Base-by-base conservation (phyloP, 306 rosid genomes). In the Amphicarpaea edgeworthii region DNA sequence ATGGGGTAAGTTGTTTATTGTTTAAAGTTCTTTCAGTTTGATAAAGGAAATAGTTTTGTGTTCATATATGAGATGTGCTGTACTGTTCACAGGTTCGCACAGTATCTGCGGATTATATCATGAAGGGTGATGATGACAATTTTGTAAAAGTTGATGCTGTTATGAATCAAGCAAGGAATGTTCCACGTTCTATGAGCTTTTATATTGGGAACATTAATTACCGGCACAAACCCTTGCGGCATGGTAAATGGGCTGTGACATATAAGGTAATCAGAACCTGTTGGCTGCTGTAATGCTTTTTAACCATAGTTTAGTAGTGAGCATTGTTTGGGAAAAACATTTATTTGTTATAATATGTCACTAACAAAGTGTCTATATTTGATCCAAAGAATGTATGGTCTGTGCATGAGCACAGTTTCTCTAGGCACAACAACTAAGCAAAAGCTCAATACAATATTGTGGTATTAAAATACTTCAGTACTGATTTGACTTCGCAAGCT, bases 101-200 rank as follows among this genome's bases (percentile, higher is more conserved):
- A 6, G 80, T 85, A 68, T 77, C 97, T 57, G 97, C 97, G 0
- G 86, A 88, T 72, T 85, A 90, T 70, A 77, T 95, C 78, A 95
- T 95, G 97, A 95, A 95, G 85, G 96, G 99, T 8, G 99, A 95
- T 34, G 99, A 95, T 83, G 99, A 95, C 77, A 95, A 96, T n/a
- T 95, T 92, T 83, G 91, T 95, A 38, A 86, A 76, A 80, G 90
- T 90, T 10, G 96, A 90, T 75, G 88, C 89, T 24, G 81, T 90
- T 60, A 26, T 95, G 46, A 5, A 75, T 12, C 83, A 77, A 81
- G 90, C 87, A 50, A 77, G 85, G 80, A 80, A 54, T 15, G 73
- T 87, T 65, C 90, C 90, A 0, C 57, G 32, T 66, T 85, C 71
- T 8, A 81, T 53, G 82, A 90, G 96, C 83, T 82, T 89, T 76